Percentiles rank a stretch among this genome's conserved stretches.
Conservation (phyloP, 331 rosid genomes). For the Acacia pycnantha region DNA sequence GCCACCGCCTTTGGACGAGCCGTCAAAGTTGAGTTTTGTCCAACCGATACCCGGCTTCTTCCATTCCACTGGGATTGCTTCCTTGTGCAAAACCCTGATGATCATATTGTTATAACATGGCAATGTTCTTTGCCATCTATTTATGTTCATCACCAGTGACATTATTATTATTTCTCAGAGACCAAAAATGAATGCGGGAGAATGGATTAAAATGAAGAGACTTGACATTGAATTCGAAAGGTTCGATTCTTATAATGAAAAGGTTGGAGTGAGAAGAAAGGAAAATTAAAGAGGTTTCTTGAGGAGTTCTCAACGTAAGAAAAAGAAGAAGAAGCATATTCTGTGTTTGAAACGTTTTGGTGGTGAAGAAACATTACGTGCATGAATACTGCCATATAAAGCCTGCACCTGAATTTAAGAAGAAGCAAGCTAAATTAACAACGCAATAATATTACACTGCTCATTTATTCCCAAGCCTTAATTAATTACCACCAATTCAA, state of each 20-base stretch:
- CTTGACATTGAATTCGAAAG: not conserved
- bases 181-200: not conserved
- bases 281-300: conserved; percentile 32
- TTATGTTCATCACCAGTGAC: conserved; percentile 36
- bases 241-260: not conserved
- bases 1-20: conserved; percentile 48
- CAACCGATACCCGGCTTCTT: conserved; percentile 63
- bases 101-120: conserved; percentile 2
- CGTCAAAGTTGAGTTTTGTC: conserved; percentile 73
- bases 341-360: conserved; percentile 25
- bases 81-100: conserved; percentile 44
- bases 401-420: conserved; percentile 23
- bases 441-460: not conserved
- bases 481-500: not conserved
- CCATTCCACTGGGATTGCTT: conserved; percentile 67
- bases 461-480: not conserved
- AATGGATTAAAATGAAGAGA: not conserved
- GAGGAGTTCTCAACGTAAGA: not conserved
- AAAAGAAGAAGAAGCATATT: conserved; percentile 35
- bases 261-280: conserved; percentile 51
- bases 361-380: conserved; percentile 37
- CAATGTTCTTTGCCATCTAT: conserved; percentile 35
- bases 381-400: conserved; percentile 37
- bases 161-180: not conserved
- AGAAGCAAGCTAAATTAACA: not conserved